Conservation (phyloP, 768 basidiomycete species). For the Mycena leptocephala region DNA sequence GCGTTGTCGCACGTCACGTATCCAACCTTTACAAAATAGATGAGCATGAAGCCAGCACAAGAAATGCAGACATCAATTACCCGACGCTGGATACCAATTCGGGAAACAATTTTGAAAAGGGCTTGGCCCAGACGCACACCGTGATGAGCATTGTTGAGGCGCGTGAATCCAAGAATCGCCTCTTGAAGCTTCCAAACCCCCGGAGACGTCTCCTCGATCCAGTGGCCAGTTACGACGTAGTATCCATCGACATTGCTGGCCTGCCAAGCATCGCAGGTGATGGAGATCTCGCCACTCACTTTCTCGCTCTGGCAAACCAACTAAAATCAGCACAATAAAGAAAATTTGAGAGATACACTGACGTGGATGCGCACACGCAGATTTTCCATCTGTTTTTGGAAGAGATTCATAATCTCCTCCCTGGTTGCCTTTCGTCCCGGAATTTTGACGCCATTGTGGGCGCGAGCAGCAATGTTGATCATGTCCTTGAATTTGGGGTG, state of each 20-base stretch:
- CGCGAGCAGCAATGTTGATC: constrained; percentile 50
- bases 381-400: constrained; percentile 21
- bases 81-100: constrained; percentile 47
- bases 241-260: constrained; percentile 55
- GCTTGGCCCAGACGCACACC: constrained; percentile 52
- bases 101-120: constrained; percentile 46
- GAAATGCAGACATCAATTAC: constrained; percentile 35
- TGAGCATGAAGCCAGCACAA: background rate
- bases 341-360: background rate
- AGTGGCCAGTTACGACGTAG: constrained; percentile 56
- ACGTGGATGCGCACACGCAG: background rate
- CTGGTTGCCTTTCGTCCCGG: constrained; percentile 43
- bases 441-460: constrained; percentile 46
- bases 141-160: constrained; percentile 49
- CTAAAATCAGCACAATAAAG: background rate
- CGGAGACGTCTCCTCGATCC: constrained; percentile 49
- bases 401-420: constrained; percentile 43
- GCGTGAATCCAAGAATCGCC: constrained; percentile 53
- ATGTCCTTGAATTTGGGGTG: constrained; percentile 50
- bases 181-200: constrained; percentile 45
- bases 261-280: constrained; percentile 60
- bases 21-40: background rate
- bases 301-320: constrained; percentile 14
- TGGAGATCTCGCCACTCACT: constrained; percentile 41
- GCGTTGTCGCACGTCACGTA: background rate